These are phyloP conservation scores for Platanthera zijinensis DNA, from an alignment of 106 monocot species.

Conservation along the genomic window DNA sequence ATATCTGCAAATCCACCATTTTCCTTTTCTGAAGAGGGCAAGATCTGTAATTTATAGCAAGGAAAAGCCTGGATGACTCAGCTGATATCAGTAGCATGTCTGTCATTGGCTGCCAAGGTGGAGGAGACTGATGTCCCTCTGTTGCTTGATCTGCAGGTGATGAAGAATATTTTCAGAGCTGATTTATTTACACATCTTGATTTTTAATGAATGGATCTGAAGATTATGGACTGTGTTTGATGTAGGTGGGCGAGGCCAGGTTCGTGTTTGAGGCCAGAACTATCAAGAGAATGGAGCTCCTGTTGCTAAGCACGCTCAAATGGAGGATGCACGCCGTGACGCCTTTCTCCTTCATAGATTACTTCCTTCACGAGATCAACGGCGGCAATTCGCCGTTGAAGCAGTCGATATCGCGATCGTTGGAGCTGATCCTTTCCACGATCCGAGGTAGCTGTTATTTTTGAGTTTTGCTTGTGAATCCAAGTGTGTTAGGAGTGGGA, in stretches of 20 bases:
- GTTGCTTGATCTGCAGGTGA: slow-evolving; percentile 69
- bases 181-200: neutral
- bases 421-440: slow-evolving; percentile 60
- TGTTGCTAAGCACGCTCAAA: slow-evolving; percentile 78
- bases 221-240: neutral
- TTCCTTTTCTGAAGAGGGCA: neutral
- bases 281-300: slow-evolving; percentile 96
- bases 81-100: slow-evolving; percentile 70
- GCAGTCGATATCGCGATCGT: slow-evolving; percentile 23
- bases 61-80: slow-evolving; percentile 83
- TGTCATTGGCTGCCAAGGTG: slow-evolving; percentile 81
- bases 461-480: neutral
- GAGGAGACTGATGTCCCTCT: slow-evolving; percentile 67
- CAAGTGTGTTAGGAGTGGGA: neutral
- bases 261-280: slow-evolving; percentile 79
- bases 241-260: slow-evolving; percentile 65
- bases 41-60: slow-evolving; percentile 27
- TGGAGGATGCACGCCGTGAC: slow-evolving; percentile 96
- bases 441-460: slow-evolving; percentile 35
- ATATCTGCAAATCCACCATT: neutral
- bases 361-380: slow-evolving; percentile 67
- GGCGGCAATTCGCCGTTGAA: slow-evolving; percentile 25
- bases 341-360: slow-evolving; percentile 85
- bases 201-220: neutral
- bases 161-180: neutral